These are phyloP conservation scores for Udeniomyces megalosporus DNA, from an alignment of 768 basidiomycete genomes.

Conservation along the genomic window DNA sequence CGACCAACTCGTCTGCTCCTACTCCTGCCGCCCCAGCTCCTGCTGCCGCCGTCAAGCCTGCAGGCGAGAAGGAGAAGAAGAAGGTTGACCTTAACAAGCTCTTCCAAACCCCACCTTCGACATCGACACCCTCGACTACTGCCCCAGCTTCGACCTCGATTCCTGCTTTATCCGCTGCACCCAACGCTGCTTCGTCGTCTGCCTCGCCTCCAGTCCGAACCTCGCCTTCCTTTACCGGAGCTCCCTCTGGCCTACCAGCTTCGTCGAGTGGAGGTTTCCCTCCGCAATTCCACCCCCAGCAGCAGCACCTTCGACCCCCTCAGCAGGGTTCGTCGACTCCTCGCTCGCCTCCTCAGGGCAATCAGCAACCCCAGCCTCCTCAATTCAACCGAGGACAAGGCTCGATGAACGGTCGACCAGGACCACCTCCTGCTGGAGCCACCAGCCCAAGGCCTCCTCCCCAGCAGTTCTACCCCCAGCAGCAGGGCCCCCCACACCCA, in stretches of 20 bases:
- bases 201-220: conserved; percentile 12
- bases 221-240: not conserved
- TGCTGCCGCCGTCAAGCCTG: not conserved
- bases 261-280: conserved; percentile 7
- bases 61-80: conserved; percentile 24
- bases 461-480: conserved; percentile 17
- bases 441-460: too few species aligned
- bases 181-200: conserved; percentile 7
- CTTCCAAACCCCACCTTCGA: conserved; percentile 26
- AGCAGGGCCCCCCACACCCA: not conserved
- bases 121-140: not conserved
- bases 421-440: too few species aligned
- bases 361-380: conserved; percentile 16
- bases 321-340: conserved; percentile 14
- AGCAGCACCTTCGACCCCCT: conserved; percentile 16
- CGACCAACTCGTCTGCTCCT: not conserved
- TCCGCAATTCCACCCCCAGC: not conserved
- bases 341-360: conserved; percentile 20
- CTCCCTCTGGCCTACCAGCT: conserved; percentile 1
- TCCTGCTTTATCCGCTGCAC: conserved; percentile 11
- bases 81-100: conserved; percentile 35
- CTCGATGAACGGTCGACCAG: not conserved
- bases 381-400: conserved; percentile 2
- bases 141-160: conserved; percentile 6
- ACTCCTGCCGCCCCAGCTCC: not conserved